A percentile compares a stretch with the other conserved stretches of the same genome.
Evolutionary conservation across 2,329 filamentous ascomycete species (phyloP).

Genomic region (Botrytis galanthina): DNA sequence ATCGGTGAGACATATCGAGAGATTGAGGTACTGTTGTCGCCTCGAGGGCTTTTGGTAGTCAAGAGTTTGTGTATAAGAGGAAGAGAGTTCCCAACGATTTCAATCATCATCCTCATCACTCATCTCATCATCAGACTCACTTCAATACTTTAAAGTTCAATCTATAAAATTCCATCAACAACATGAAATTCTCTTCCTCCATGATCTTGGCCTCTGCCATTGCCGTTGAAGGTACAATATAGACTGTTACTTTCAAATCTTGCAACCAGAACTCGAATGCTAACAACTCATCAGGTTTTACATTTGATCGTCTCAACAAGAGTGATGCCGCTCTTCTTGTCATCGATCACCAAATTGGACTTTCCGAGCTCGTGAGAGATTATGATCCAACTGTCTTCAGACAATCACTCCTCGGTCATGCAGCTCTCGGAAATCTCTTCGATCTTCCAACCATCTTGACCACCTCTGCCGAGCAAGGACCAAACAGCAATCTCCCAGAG

Average conservation of each 20-base stretch:
- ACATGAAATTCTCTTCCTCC: constrained; percentile 33
- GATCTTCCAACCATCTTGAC: constrained; percentile 67
- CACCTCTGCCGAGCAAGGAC: constrained; percentile 63
- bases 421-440: constrained; percentile 64
- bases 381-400: constrained; percentile 63
- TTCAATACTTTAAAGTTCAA: neutral
- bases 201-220: constrained; percentile 23
- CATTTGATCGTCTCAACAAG: constrained; percentile 40
- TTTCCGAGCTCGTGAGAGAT: constrained; percentile 61
- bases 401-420: constrained; percentile 66
- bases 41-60: neutral
- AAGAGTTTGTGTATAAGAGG: constrained; percentile 9
- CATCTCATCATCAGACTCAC: neutral
- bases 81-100: neutral
- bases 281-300: constrained; percentile 25
- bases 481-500: constrained; percentile 68
- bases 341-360: constrained; percentile 59
- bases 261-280: neutral
- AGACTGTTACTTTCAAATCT: neutral
- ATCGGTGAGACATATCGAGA: neutral
- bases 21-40: neutral
- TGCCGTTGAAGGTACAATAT: constrained; percentile 26
- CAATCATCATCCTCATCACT: neutral
- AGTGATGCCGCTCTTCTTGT: constrained; percentile 51
- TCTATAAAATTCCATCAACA: constrained; percentile 7